Evolutionary conservation across 1,139 yeast species (phyloP), one percentile per base, ranked within the genome.

Genomic region (Candida sp.): DNA sequence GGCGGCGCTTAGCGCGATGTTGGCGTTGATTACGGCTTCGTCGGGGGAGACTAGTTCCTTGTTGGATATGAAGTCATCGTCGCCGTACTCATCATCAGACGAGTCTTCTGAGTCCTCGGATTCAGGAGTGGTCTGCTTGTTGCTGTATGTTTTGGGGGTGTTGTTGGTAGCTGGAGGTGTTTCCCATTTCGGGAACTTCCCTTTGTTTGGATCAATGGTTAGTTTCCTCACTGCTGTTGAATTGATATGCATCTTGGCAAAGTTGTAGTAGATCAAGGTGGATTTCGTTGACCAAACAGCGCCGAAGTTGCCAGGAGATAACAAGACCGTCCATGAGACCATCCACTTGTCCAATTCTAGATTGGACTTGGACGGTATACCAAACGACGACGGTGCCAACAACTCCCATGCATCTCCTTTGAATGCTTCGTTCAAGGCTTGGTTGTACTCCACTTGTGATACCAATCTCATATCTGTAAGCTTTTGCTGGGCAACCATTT

Each of bases 261-360:
- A 86, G 61, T 86, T 85, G 61, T 86, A 86, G 63, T 86, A 87
- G 41, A 86, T 83, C 54, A 86, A 72, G 0, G 91, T 85, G 1
- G 89, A 83, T 59, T 86, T 86, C 0, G 88, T 80, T 3, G 89
- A 83, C 92, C 92, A 86, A 1, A 85, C 82, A 0, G 87, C 82
- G 8, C 85, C 84, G 47, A 77, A 77, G 51, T 75, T 77, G 39
- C 82, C 78, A 0, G 90, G 88, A 1, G 89, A 83, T 22, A 86
- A 67, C 31, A 86, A 66, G 7, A 87, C 90, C 0, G 92, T 85
- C 92, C 92, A 86, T 11, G 88, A 85, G 7, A 86, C 90, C 91
- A 86, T 86, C 92, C 92, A 86, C 63, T 82, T 85, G 59, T 86
- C 91, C 42, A 86, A 68, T 52, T 86, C 90, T 54, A 86, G 69